phyloP scores from a whole-genome alignment of 768 basidiomycete genomes.

The Kwoniella pini region DNA sequence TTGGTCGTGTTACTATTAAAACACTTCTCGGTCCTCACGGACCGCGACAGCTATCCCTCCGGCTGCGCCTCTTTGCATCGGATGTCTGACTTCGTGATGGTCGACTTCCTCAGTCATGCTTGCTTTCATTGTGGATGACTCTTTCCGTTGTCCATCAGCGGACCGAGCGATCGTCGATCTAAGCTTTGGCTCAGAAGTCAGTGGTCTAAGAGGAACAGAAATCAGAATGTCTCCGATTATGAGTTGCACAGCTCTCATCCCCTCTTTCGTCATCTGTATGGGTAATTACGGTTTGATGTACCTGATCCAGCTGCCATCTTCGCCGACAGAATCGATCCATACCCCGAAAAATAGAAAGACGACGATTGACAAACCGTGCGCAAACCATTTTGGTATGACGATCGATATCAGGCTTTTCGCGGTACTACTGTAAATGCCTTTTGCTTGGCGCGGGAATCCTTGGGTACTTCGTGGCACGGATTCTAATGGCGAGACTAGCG shows the following conservation, averaged over 20 bases:
- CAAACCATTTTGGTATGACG: constrained; percentile 17
- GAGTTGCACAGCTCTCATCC: too few species aligned
- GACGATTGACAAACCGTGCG: constrained; percentile 1
- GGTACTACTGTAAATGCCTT: too few species aligned
- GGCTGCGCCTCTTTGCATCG: neutral
- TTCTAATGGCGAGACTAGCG: too few species aligned
- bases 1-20: too few species aligned
- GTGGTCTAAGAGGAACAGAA: neutral
- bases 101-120: neutral
- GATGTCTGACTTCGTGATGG: too few species aligned
- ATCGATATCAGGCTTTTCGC: too few species aligned
- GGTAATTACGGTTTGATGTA: neutral
- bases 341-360: constrained; percentile 22
- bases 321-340: constrained; percentile 9
- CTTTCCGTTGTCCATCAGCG: neutral
- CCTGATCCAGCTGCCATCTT: constrained; percentile 5
- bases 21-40: constrained; percentile 2
- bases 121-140: neutral
- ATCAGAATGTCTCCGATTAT: neutral
- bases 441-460: too few species aligned
- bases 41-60: constrained; percentile 2
- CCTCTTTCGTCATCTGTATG: too few species aligned
- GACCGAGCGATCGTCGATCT: constrained; percentile 11
- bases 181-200: constrained; percentile 5
- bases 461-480: too few species aligned